Evolutionary conservation across 2,329 filamentous ascomycete genomes (phyloP).

Genomic region (Sclerotinia glacialis): DNA sequence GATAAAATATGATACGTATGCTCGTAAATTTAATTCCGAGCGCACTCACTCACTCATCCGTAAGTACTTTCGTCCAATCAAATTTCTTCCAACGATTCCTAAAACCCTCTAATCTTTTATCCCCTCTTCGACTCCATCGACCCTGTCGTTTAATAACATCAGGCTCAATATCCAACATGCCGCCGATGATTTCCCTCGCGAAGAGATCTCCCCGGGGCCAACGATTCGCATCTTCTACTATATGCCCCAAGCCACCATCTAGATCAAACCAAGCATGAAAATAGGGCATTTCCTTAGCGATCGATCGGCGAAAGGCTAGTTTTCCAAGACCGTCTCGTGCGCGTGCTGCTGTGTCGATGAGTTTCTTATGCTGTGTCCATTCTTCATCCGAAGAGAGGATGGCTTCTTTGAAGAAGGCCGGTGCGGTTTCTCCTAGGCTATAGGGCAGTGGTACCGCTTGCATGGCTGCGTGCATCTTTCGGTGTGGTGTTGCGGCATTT

Average conservation of each 20-base stretch:
- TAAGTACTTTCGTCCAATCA: constrained; percentile 73
- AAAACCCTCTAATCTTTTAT: constrained; percentile 69
- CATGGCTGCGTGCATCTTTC: constrained; percentile 81
- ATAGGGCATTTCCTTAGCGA: constrained; percentile 97
- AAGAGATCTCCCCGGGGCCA: constrained; percentile 95
- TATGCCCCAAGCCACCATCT: constrained; percentile 86
- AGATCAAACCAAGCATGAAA: constrained; percentile 96
- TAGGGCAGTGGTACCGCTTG: constrained; percentile 85
- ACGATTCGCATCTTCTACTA: constrained; percentile 78
- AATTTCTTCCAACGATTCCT: constrained; percentile 66
- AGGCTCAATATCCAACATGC: constrained; percentile 81
- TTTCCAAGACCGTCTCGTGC: constrained; percentile 70
- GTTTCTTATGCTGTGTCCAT: constrained; percentile 92
- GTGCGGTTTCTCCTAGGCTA: constrained; percentile 84
- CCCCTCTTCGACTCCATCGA: constrained; percentile 64
- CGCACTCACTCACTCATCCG: constrained; percentile 30
- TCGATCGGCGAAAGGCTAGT: constrained; percentile 72
- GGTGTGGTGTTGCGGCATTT: constrained; percentile 79
- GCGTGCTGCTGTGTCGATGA: constrained; percentile 79
- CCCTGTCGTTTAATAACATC: constrained; percentile 89
- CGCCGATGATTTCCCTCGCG: constrained; percentile 85
- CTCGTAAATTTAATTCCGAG: background rate
- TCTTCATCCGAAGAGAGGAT: constrained; percentile 86
- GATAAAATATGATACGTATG: constrained; percentile 2
- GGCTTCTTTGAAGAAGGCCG: constrained; percentile 93